Conservation (phyloP, 345 rosid genomes). For the Bruguiera parviflora region DNA sequence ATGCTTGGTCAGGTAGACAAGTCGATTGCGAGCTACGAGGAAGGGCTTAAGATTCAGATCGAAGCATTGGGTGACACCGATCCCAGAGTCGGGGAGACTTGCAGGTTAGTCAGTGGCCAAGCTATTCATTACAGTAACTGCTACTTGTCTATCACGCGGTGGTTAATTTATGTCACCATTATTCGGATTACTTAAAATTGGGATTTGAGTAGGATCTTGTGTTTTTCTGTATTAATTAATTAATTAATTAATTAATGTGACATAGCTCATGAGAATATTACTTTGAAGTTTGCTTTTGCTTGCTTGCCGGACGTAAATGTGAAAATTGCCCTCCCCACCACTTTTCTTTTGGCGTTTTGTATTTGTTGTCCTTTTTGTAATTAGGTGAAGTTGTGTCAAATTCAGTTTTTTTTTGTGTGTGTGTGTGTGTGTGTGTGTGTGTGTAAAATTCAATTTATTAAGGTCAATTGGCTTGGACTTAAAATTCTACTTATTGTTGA, state of each 20-base stretch:
- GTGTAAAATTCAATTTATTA: too few species aligned
- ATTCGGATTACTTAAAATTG: not conserved
- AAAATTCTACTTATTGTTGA: not conserved
- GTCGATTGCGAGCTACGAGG: slow-evolving; percentile 76
- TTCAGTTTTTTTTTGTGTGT: not conserved
- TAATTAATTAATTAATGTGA: not conserved
- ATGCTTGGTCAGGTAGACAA: slow-evolving; percentile 93
- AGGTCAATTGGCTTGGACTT: too few species aligned
- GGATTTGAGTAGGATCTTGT: not conserved
- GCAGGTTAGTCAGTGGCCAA: slow-evolving; percentile 52
- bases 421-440: too few species aligned
- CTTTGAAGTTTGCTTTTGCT: not conserved
- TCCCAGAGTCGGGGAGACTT: slow-evolving; percentile 98
- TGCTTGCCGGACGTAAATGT: too few species aligned
- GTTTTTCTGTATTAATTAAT: too few species aligned
- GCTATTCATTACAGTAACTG: not conserved
- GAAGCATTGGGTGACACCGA: slow-evolving; percentile 87
- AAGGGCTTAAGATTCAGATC: slow-evolving; percentile 95
- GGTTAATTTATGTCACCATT: too few species aligned
- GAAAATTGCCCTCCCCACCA: too few species aligned
- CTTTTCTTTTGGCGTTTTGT: not conserved
- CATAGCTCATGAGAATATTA: not conserved
- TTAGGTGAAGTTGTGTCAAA: not conserved
- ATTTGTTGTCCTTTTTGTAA: not conserved
- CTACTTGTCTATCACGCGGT: not conserved